These are phyloP conservation scores for Massariosphaeria phaeospora DNA, from an alignment of 495 filamentous ascomycete genomes.

Conservation along the genomic window DNA sequence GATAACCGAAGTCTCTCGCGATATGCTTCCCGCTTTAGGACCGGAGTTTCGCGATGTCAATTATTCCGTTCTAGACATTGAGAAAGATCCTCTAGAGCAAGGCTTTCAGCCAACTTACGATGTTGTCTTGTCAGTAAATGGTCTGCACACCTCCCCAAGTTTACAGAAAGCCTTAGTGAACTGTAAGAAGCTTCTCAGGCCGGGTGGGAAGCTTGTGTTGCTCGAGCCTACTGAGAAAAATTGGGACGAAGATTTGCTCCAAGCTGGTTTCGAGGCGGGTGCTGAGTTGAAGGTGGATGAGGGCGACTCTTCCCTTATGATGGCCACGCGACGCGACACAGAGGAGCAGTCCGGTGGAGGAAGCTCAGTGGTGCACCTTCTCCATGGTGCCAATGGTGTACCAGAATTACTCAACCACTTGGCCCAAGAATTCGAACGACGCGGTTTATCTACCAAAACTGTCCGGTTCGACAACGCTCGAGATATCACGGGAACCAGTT, in stretches of 20 bases:
- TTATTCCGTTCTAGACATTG: constrained; percentile 13
- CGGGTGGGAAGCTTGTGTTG: constrained; percentile 17
- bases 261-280: constrained; percentile 18
- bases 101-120: constrained; percentile 16
- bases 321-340: background rate
- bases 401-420: background rate
- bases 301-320: background rate
- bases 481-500: background rate
- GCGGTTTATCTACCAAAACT: background rate
- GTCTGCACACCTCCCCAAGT: constrained; percentile 6
- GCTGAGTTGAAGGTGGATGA: constrained; percentile 10
- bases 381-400: background rate
- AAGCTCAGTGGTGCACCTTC: background rate
- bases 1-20: constrained; percentile 19
- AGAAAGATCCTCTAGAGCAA: constrained; percentile 11
- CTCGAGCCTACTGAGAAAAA: background rate
- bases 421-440: background rate
- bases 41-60: background rate
- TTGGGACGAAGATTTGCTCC: background rate
- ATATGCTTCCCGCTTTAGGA: no score
- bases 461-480: background rate
- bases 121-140: constrained; percentile 13
- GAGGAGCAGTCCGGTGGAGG: background rate
- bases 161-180: constrained; percentile 7
- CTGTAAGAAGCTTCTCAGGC: constrained; percentile 11